These are phyloP conservation scores for Helianthus tuberosus DNA, from an alignment of 129 eudicot genomes.

Conservation along the genomic window DNA sequence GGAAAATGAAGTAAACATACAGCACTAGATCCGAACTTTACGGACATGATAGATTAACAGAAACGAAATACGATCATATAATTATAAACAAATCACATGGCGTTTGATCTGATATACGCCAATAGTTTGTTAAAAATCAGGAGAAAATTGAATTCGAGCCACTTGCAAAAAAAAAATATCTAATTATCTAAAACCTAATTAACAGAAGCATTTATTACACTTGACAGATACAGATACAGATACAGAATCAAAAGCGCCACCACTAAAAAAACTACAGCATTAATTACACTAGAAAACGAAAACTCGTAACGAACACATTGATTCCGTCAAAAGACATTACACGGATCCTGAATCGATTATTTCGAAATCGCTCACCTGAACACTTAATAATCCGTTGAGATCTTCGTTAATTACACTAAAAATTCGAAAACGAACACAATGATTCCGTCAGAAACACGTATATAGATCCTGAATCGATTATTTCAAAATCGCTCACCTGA, in stretches of 20 bases:
- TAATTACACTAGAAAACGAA: conserved; percentile 10
- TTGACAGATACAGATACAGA: conserved; percentile 14
- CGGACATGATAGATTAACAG: conserved; percentile 22
- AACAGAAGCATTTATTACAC: conserved; percentile 32
- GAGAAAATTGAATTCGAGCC: conserved; percentile 13
- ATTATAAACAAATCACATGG: conserved; percentile 6
- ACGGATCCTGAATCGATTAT: no score
- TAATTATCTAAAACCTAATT: conserved; percentile 26
- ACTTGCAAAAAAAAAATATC: neutral
- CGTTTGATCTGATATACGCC: neutral
- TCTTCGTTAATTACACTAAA: no score
- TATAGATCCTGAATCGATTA: neutral
- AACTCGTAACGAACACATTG: neutral
- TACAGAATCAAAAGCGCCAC: conserved; percentile 19
- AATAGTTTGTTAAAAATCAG: conserved; percentile 2
- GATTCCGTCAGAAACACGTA: neutral
- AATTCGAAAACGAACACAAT: neutral
- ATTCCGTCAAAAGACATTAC: no score
- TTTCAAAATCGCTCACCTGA: no score
- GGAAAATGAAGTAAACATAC: conserved; percentile 5
- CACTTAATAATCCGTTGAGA: no score
- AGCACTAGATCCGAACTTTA: conserved; percentile 28
- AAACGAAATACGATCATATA: conserved; percentile 10
- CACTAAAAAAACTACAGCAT: conserved; percentile 20
- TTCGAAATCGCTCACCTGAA: no score